Evolutionary conservation across 495 filamentous ascomycete genomes (phyloP), one percentile per base, ranked within the genome.

Genomic region (Penicillium ucsense): DNA sequence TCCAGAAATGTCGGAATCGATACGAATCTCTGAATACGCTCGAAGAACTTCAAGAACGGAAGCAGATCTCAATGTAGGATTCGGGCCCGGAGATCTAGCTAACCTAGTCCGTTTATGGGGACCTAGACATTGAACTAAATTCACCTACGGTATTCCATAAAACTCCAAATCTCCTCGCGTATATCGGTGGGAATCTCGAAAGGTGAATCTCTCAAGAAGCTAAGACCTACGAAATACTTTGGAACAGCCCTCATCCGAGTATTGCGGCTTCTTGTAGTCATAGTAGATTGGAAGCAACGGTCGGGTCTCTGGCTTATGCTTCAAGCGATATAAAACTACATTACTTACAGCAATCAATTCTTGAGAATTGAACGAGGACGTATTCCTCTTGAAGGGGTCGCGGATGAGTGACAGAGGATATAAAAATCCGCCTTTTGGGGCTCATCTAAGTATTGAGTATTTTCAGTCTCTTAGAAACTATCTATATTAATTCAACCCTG

Each of bases 201-300:
- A 50, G 53, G 10, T 43, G 46, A 43, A 54, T 64, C 35, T 31
- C 46, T 38, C 49, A 49, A 47, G 57, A 64, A 53, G 44, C 52
- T 39, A 46, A 54, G 40, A 54, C 47, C 32, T 66, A 58, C 48
- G 48, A 67, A 49, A 58, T 68, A 6, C 63, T 66, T 33, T 39
- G 64, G 48, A 29, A 40, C 43, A 60, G 65, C 41, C 66, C 67
- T 11, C 64, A 73, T 49, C 66, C 60, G 10, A 63, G 66, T 47
- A 67, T 68, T 41, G 55, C 68, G 36, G 44, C 46, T 32, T 70
- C 71, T 49, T 63, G 65, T 46, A 62, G 56, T 20, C 68, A 52
- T 49, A 47, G 54, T 8, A 55, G 64, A n/a, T n/a, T n/a, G n/a
- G n/a, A 35, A 55, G 46, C 32, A 40, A 55, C 9, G 60, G 62